Conservation (phyloP, 495 filamentous ascomycete genomes). For the Penicillium malachiteum region DNA sequence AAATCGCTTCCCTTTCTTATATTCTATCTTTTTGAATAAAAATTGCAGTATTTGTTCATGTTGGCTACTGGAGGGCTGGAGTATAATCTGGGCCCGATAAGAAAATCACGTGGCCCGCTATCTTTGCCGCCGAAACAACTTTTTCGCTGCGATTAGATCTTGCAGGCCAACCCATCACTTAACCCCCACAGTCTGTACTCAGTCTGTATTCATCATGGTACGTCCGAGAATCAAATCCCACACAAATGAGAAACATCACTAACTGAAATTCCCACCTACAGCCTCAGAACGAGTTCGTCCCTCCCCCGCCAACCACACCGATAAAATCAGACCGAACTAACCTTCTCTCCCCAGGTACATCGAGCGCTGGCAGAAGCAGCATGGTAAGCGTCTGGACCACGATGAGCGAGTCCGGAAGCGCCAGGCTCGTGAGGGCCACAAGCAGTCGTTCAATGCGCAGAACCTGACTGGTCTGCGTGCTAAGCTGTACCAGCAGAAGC, state of each 20-base stretch:
- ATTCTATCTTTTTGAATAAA: too few species aligned
- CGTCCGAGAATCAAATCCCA: conserved; percentile 3
- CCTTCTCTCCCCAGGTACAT: conserved; percentile 64
- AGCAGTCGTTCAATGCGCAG: conserved; percentile 81
- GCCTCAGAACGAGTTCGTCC: conserved; percentile 79
- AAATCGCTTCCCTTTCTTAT: too few species aligned
- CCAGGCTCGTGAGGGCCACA: conserved; percentile 81
- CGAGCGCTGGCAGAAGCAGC: conserved; percentile 80
- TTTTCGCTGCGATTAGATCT: conserved; percentile 35
- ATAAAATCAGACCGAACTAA: conserved; percentile 9
- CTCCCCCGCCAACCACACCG: conserved; percentile 18
- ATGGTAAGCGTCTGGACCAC: conserved; percentile 80
- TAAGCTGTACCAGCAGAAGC: conserved; percentile 92
- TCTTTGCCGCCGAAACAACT: conserved; percentile 37
- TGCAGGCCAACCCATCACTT: conserved; percentile 18
- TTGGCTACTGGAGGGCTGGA: too few species aligned
- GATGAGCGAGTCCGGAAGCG: conserved; percentile 90
- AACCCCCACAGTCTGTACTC: conserved; percentile 16
- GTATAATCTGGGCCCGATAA: conserved; percentile 26
- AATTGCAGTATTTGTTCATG: too few species aligned
- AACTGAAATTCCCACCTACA: conserved; percentile 30
- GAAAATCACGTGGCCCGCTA: conserved; percentile 25
- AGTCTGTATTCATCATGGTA: conserved; percentile 39
- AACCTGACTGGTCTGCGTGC: conserved; percentile 87
- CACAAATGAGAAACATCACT: conserved; percentile 1